A percentile compares a stretch with the other conserved stretches of the same genome.
These are phyloP conservation scores for Candida dubliniensis DNA, from an alignment of 1,139 yeast genomes.

Conservation along the genomic window DNA sequence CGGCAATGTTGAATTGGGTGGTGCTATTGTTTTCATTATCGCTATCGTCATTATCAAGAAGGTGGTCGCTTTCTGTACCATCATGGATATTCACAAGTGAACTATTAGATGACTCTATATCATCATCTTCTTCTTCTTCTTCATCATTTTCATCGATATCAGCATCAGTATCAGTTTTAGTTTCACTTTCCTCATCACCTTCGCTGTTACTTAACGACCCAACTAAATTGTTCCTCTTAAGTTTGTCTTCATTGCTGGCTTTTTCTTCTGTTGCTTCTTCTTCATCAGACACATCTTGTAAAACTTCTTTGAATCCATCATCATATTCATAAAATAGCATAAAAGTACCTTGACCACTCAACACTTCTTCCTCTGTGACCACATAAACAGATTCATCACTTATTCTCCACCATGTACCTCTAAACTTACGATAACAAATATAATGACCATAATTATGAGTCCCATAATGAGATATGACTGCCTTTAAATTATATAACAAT, in stretches of 20 bases:
- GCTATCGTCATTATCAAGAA: neutral
- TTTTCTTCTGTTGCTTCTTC: slow-evolving; percentile 35
- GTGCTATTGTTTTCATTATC: slow-evolving; percentile 4
- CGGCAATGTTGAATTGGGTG: slow-evolving; percentile 16
- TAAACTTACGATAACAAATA: slow-evolving; percentile 74
- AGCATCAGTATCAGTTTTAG: slow-evolving; percentile 17
- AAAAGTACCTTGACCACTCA: slow-evolving; percentile 82
- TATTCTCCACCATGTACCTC: slow-evolving; percentile 93
- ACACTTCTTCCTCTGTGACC: slow-evolving; percentile 76
- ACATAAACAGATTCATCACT: slow-evolving; percentile 86
- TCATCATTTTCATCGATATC: slow-evolving; percentile 18
- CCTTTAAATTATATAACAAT: slow-evolving; percentile 66
- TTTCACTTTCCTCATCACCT: slow-evolving; percentile 14
- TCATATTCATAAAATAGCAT: slow-evolving; percentile 80
- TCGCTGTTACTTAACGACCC: neutral
- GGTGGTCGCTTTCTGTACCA: no score
- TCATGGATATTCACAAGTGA: neutral
- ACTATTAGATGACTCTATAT: neutral
- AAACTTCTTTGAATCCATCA: slow-evolving; percentile 37
- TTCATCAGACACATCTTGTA: slow-evolving; percentile 31
- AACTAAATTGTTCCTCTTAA: neutral
- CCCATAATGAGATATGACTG: slow-evolving; percentile 89
- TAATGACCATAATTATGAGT: slow-evolving; percentile 96
- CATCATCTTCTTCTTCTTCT: slow-evolving; percentile 16
- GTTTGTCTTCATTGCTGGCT: slow-evolving; percentile 9